These are phyloP conservation scores for Lepraria neglecta DNA, from an alignment of 495 filamentous ascomycete genomes.

Conservation along the genomic window DNA sequence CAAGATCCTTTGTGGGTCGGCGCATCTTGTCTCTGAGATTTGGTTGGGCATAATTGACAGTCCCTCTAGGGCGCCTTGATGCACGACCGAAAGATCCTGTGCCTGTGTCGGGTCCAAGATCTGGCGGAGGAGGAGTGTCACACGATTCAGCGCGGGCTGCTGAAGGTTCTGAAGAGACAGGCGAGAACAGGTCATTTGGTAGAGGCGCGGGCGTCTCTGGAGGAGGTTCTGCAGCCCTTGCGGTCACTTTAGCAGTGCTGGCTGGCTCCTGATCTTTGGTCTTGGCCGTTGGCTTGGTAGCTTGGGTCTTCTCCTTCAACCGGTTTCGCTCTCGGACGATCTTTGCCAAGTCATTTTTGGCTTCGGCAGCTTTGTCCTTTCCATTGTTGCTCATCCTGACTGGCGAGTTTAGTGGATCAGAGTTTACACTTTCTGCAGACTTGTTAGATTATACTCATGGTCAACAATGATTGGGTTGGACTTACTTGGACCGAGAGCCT, in stretches of 20 bases:
- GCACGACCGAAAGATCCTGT: constrained; percentile 48
- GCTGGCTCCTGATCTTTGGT: not conserved
- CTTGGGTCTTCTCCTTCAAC: constrained; percentile 14
- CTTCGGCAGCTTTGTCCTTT: constrained; percentile 21
- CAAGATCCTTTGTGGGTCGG: constrained; percentile 65
- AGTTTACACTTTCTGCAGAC: constrained; percentile 48
- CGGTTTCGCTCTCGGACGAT: constrained; percentile 17
- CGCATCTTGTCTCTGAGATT: constrained; percentile 85
- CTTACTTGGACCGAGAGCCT: constrained; percentile 57
- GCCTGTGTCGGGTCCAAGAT: constrained; percentile 40
- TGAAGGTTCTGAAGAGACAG: constrained; percentile 34
- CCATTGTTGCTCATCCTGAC: constrained; percentile 28
- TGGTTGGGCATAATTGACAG: constrained; percentile 79
- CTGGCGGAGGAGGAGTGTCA: constrained; percentile 51
- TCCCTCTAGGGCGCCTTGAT: constrained; percentile 56
- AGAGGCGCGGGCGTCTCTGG: constrained; percentile 29
- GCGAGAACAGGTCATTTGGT: constrained; percentile 33
- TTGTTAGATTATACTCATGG: constrained; percentile 26
- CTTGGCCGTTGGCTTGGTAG: not conserved
- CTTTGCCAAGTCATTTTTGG: constrained; percentile 23
- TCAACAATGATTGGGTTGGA: constrained; percentile 10
- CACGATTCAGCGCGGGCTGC: constrained; percentile 33
- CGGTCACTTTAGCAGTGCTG: not conserved
- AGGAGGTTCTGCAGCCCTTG: constrained; percentile 10
- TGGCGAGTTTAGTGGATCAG: constrained; percentile 38